Evolutionary conservation across 257 asterid species (phyloP), one percentile per base, ranked within the genome.

Genomic region (Marsdenia floribunda): DNA sequence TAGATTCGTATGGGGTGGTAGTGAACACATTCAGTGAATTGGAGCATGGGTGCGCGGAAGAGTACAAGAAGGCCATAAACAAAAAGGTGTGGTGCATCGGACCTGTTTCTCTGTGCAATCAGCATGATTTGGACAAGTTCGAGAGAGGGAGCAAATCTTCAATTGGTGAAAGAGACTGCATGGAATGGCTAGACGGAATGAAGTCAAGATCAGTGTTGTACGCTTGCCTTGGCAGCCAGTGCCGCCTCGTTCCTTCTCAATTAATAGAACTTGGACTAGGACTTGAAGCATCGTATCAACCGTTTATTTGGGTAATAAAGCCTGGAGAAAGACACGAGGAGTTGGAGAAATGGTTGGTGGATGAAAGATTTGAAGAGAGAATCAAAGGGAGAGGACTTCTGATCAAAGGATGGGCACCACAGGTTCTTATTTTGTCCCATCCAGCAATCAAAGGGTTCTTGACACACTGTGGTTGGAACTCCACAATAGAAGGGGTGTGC

Each of bases 31-130:
- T 88, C 57, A 42, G 68, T 0, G 91, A 83, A 66, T n/a, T 91
- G 80, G 96, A 91, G 29, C 82, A 80, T 67, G 93, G 88, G 1
- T 91, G 87, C 60, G 86, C 75, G 19, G 90, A 85, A 46, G 86
- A 79, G 33, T 91, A 91, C 72, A 46, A 35, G 8, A 85, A 77
- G 55, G 93, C 84, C 2, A 75, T 88, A 24, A 61, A 81, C 52
- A 91, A 89, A 75, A 89, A 80, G 81, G 89, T 91, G 0, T 91
- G 96, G 96, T 91, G 90, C 78, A 82, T 90, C 3, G 97, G 97
- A 0, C 94, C 97, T 11, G 93, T 91, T 67, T 88, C 94, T 3
- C 78, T 84, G 14, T 91, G 96, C 53, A 86, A 88, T 77, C 71
- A 77, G 57, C 82, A 77, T 22, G 66, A 42, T 15, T 54, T 61